Evolutionary conservation across 129 eudicot genomes (phyloP).

Genomic region (Flaveria bidentis): DNA sequence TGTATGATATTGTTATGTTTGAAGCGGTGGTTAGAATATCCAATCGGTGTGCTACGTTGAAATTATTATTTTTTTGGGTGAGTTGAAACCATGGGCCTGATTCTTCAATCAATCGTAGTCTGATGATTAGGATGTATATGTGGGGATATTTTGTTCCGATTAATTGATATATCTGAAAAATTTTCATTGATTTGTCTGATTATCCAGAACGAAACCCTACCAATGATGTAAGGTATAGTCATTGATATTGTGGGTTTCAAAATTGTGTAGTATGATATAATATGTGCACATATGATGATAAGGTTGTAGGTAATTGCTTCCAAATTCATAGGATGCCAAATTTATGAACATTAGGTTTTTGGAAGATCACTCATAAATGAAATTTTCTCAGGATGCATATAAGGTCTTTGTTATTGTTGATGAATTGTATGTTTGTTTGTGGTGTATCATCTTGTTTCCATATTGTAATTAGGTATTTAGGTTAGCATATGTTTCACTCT

Average conservation of each 20-base stretch:
- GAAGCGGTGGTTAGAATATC: conserved; percentile 21
- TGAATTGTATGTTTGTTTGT: not conserved
- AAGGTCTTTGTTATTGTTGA: conserved; percentile 4
- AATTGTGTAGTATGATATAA: not conserved
- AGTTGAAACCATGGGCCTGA: conserved; percentile 32
- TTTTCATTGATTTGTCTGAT: conserved; percentile 21
- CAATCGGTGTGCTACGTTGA: not conserved
- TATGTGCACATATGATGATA: not conserved
- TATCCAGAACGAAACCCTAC: conserved; percentile 37
- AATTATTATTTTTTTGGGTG: conserved; percentile 18
- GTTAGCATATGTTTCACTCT: not conserved
- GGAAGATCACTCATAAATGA: not conserved
- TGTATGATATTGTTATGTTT: not conserved
- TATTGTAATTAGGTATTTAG: not conserved
- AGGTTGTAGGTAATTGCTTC: not conserved
- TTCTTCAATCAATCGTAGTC: conserved; percentile 15
- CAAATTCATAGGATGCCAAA: conserved; percentile 5
- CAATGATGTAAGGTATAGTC: conserved; percentile 35
- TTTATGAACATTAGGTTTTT: not conserved
- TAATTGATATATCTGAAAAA: not conserved
- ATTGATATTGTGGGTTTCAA: conserved; percentile 9
- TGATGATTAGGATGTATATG: conserved; percentile 22
- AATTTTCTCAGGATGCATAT: not conserved
- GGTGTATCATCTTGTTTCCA: not conserved
- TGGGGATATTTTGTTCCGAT: conserved; percentile 6